Conservation (phyloP, 2,329 filamentous ascomycete species). For the Beauveria rudraprayagi region DNA sequence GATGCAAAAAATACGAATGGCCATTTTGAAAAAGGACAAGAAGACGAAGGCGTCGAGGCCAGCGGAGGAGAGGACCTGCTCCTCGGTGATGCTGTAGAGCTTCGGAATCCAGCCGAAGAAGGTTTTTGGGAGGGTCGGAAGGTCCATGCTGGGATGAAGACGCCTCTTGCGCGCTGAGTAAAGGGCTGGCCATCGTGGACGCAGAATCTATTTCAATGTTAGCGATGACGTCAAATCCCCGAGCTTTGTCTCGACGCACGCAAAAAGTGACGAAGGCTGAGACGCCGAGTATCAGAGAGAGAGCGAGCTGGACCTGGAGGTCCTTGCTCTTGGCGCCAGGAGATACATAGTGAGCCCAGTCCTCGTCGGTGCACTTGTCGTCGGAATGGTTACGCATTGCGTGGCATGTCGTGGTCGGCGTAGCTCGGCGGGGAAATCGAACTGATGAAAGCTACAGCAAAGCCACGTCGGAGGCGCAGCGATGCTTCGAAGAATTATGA, state of each 20-base stretch:
- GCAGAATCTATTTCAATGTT: constrained; percentile 52
- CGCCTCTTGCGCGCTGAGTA: constrained; percentile 84
- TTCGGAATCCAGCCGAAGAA: constrained; percentile 91
- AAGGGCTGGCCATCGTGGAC: constrained; percentile 83
- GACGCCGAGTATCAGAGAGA: constrained; percentile 63
- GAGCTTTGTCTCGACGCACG: constrained; percentile 35
- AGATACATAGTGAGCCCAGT: constrained; percentile 10
- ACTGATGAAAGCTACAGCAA: neutral
- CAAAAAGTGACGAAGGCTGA: constrained; percentile 71
- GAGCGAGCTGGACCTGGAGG: constrained; percentile 57
- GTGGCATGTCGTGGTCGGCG: neutral
- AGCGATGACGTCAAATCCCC: neutral
- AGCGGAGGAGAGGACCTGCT: constrained; percentile 81
- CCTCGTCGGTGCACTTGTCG: constrained; percentile 17
- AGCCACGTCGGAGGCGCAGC: neutral
- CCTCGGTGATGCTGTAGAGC: constrained; percentile 75
- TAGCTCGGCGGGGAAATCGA: neutral
- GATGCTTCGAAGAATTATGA: neutral
- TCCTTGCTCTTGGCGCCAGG: constrained; percentile 29
- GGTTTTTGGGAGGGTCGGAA: constrained; percentile 74
- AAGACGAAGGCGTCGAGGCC: constrained; percentile 96
- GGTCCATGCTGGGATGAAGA: constrained; percentile 45
- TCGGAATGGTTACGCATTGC: constrained; percentile 14
- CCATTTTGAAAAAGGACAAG: constrained; percentile 91
- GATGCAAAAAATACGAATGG: constrained; percentile 70